Evolutionary conservation across 768 basidiomycete species (phyloP).

Genomic region (Clathrus columnatus): DNA sequence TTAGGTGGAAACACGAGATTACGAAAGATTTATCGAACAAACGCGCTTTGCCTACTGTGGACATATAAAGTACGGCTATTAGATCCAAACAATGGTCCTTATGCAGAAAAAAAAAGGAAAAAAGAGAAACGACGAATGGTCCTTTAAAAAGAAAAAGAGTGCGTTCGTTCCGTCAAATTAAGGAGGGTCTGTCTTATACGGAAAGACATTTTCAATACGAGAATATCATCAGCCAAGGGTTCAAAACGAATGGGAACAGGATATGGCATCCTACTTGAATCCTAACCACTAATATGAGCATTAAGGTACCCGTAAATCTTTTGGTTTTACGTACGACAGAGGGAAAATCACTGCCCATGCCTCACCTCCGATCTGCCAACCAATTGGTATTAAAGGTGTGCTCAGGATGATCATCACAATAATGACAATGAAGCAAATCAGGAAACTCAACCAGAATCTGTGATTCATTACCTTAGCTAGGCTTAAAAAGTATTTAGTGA

Average conservation of each 20-base stretch:
- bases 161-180: too few species aligned
- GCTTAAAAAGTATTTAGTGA: background rate
- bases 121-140: too few species aligned
- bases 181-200: too few species aligned
- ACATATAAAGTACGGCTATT: too few species aligned
- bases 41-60: too few species aligned
- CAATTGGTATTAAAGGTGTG: slow-evolving; percentile 19
- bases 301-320: background rate
- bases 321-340: slow-evolving; percentile 15
- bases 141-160: too few species aligned
- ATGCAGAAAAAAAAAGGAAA: too few species aligned
- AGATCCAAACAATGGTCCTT: too few species aligned
- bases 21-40: too few species aligned
- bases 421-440: slow-evolving; percentile 19
- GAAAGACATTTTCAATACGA: slow-evolving; percentile 16
- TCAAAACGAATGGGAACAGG: slow-evolving; percentile 22
- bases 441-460: slow-evolving; percentile 22
- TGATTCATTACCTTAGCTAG: background rate
- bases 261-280: slow-evolving; percentile 18
- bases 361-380: slow-evolving; percentile 17
- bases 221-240: slow-evolving; percentile 20
- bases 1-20: too few species aligned
- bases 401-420: slow-evolving; percentile 20
- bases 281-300: slow-evolving; percentile 8
- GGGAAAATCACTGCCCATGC: slow-evolving; percentile 21